Base-by-base conservation (phyloP, 257 asterid species). In the Linderniella brevidens region DNA sequence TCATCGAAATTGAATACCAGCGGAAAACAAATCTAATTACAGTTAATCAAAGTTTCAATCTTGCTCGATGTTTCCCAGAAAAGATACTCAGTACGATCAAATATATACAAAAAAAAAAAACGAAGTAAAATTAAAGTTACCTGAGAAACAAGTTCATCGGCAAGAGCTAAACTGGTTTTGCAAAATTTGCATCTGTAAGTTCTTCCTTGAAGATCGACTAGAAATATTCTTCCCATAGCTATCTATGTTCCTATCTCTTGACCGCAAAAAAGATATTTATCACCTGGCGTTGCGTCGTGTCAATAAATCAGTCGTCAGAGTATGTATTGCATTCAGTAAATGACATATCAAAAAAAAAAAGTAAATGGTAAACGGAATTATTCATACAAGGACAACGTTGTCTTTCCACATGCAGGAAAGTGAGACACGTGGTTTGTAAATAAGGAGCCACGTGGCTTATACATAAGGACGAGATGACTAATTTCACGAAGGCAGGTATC, bases 121-220 rank as follows among this genome's bases (percentile, higher is more conserved):
- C 3, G 3, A 43, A 43, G 11, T 17, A 13, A 46, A 19, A 46
- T 1, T 5, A 16, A 46, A 17, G 32, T 11, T 4, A 46, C 51
- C 51, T 35, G 51, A 17, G 51, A 46, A 46, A 17, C 51, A 17
- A 46, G 19, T 17, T 46, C 13, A 46, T 46, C 51, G 8, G 51
- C 51, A 16, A 46, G 51, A 18, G 51, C 51, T 19, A 46, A 46
- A 17, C 25, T 11, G 13, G 51, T 46, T 19, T 46, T 46, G 35
- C 51, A 46, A 32, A 46, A 46, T 46, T 46, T 46, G 51, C 51
- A 46, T 17, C 51, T 17, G 35, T 46, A 46, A 17, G 35, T 46
- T 13, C 35, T 46, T 16, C 51, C 51, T 46, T 46, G 35, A 5
- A 46, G 51, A 46, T 46, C 51, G 32, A 46, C 51, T 35, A 46